Evolutionary conservation across 140 eudicot species (phyloP), one percentile per base, ranked within the genome.

Genomic region (Oenanthe javanica): DNA sequence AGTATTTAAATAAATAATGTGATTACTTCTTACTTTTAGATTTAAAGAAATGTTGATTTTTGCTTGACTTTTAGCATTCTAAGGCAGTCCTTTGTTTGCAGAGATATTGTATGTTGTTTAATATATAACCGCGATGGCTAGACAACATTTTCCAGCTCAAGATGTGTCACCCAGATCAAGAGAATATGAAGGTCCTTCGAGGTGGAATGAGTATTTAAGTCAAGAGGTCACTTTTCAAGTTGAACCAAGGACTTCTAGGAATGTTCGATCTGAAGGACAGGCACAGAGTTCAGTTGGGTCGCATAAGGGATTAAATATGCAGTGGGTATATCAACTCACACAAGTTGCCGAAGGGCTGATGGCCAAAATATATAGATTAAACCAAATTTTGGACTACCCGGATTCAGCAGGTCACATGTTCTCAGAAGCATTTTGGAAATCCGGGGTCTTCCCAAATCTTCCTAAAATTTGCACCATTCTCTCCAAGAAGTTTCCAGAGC

Each of bases 381-480:
- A 94, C 63, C 98, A 94, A 77, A 89, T 94, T 80, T 74, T 94
- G 86, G 98, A 94, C 84, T 91, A 94, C 81, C 98, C 98, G 2
- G 98, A 94, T 89, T 84, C 93, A 72, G 90, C 71, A 6, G 87
- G 85, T 77, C 96, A 90, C 84, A 81, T 79, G 47, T 94, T 80
- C 84, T 90, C 98, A n/a, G 98, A 94, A 82, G 89, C 97, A 27
- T 94, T 92, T 82, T 94, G 98, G 97, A 94, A 94, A 83, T 86
- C 98, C 0, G 96, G 98, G 21, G 86, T 94, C 69, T 87, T 94
- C 52, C 98, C 98, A 45, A 94, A 89, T 79, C 87, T 86, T 81
- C 98, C 98, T 47, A 92, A 92, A 84, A 88, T 94, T 23, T 94
- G 98, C 73, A 78, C 86, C 47, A 81, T 94, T 80, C 93, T 94